phyloP scores from a whole-genome alignment of 1,284 basidiomycete genomes.

The Fomitopsis palustris region DNA sequence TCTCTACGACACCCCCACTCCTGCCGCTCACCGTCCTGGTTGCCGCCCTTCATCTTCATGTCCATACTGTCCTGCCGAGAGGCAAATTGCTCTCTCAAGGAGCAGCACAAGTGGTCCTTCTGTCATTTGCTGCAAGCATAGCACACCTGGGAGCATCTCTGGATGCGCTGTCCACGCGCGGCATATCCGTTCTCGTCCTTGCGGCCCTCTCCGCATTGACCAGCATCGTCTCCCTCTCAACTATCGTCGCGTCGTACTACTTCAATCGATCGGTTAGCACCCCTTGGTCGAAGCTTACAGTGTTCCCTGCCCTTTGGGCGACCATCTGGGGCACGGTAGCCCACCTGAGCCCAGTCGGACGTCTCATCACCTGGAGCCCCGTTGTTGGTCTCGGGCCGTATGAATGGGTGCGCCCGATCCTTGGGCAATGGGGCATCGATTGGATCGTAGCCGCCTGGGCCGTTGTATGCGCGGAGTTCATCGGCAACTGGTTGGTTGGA shows the following conservation, averaged over 20 bases:
- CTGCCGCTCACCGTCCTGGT: constrained; percentile 47
- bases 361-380: constrained; percentile 68
- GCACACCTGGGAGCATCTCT: constrained; percentile 47
- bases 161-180: constrained; percentile 52
- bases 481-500: constrained; percentile 57
- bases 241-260: constrained; percentile 37
- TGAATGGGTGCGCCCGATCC: constrained; percentile 52
- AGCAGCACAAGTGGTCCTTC: constrained; percentile 34
- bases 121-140: constrained; percentile 45
- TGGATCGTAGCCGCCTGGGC: constrained; percentile 73
- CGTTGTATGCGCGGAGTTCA: constrained; percentile 52
- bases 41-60: constrained; percentile 46
- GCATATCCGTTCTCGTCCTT: constrained; percentile 45
- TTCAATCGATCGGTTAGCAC: constrained; percentile 26
- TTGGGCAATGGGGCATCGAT: constrained; percentile 60
- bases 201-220: constrained; percentile 36
- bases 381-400: constrained; percentile 50
- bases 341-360: constrained; percentile 58
- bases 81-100: constrained; percentile 29
- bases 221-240: constrained; percentile 40
- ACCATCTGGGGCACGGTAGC: constrained; percentile 52
- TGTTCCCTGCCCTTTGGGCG: constrained; percentile 72
- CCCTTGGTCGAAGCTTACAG: constrained; percentile 41
- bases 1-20: constrained; percentile 48
- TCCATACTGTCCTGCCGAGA: constrained; percentile 39